phyloP scores from a whole-genome alignment of 331 rosid species.

The Arachis monticola region DNA sequence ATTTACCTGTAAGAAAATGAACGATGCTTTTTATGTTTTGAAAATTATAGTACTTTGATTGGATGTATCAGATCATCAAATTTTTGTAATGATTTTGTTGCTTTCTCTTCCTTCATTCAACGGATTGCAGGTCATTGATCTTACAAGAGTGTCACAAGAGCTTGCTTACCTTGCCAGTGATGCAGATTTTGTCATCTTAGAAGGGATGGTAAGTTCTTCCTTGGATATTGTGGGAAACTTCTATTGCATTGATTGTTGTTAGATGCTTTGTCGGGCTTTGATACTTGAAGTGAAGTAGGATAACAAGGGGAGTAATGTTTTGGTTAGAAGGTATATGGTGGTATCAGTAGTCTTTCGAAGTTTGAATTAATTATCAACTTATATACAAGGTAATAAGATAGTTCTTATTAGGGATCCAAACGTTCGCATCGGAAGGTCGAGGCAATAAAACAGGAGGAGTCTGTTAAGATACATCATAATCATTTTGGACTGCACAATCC shows the following conservation, averaged over 20 bases:
- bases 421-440: not conserved
- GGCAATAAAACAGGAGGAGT: not conserved
- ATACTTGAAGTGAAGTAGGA: constrained; percentile 2
- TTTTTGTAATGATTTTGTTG: constrained; percentile 1
- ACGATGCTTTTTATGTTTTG: constrained; percentile 1
- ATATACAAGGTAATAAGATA: not conserved
- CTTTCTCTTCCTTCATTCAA: constrained; percentile 35
- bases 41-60: constrained; percentile 16
- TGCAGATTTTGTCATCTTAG: constrained; percentile 86
- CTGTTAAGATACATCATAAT: too few species aligned
- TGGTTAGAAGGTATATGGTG: constrained; percentile 1
- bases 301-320: not conserved
- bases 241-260: not conserved
- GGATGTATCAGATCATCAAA: not conserved
- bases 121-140: constrained; percentile 81
- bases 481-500: constrained; percentile 12
- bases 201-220: constrained; percentile 88
- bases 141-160: constrained; percentile 77
- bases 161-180: constrained; percentile 83
- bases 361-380: not conserved
- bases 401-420: not conserved
- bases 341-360: not conserved
- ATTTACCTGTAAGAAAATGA: constrained; percentile 82
- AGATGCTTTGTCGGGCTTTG: not conserved
- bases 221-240: constrained; percentile 21